Conservation (phyloP, 1,139 yeast genomes). For the Scheffersomyces stambukii region DNA sequence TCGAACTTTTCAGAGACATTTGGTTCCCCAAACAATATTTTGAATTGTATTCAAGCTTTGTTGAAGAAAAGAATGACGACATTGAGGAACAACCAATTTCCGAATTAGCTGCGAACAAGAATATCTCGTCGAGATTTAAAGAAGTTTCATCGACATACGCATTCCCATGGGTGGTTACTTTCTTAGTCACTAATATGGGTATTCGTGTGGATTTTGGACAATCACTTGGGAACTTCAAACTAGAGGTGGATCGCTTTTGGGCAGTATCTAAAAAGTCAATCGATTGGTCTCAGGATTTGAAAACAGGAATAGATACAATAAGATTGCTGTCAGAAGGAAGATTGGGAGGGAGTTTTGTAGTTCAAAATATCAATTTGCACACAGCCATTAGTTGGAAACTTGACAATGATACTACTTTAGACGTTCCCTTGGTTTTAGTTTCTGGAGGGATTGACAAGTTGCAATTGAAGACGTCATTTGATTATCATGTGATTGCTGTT, state of each 20-base stretch:
- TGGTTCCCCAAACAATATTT: constrained; percentile 56
- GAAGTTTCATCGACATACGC: constrained; percentile 64
- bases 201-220: constrained; percentile 77
- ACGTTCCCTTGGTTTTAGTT: constrained; percentile 66
- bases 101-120: constrained; percentile 28
- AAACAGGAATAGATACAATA: constrained; percentile 56
- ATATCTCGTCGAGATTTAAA: constrained; percentile 49
- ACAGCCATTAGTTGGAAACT: constrained; percentile 71
- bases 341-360: constrained; percentile 62
- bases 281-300: constrained; percentile 70
- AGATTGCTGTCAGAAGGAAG: constrained; percentile 65
- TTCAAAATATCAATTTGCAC: constrained; percentile 50
- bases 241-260: constrained; percentile 62
- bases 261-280: constrained; percentile 62
- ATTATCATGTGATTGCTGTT: constrained; percentile 78
- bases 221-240: constrained; percentile 63
- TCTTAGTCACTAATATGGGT: constrained; percentile 49
- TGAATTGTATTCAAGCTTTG: background rate
- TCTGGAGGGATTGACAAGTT: constrained; percentile 55
- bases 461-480: constrained; percentile 65
- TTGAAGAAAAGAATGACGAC: background rate
- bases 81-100: constrained; percentile 9
- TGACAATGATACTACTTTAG: constrained; percentile 36
- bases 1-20: constrained; percentile 76
- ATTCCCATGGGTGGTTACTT: constrained; percentile 70